Conservation (phyloP, 768 basidiomycete species). For the Rhizopogon vinicolor region DNA sequence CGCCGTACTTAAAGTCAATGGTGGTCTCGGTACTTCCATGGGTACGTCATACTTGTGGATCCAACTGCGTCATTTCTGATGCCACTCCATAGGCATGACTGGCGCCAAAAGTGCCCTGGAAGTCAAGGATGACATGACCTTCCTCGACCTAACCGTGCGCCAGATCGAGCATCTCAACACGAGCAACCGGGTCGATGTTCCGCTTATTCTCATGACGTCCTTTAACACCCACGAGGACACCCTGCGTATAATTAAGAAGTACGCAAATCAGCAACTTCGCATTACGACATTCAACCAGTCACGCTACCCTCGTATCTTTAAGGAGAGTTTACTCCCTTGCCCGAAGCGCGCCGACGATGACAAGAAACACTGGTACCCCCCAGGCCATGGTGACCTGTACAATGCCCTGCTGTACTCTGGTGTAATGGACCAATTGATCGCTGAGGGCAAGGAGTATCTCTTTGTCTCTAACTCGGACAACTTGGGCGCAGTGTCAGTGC, state of each 20-base stretch:
- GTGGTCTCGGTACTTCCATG: conserved; percentile 68
- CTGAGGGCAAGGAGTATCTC: conserved; percentile 72
- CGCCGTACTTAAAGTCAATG: conserved; percentile 77
- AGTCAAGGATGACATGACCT: conserved; percentile 69
- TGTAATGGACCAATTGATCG: conserved; percentile 65
- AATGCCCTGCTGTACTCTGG: conserved; percentile 69
- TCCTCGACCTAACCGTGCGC: conserved; percentile 61
- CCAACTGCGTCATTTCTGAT: conserved; percentile 2
- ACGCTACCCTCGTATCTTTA: conserved; percentile 68
- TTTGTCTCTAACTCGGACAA: conserved; percentile 80
- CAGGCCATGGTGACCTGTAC: conserved; percentile 74
- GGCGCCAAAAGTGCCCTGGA: conserved; percentile 72
- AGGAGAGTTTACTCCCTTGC: conserved; percentile 62
- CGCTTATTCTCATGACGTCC: conserved; percentile 78
- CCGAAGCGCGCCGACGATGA: conserved; percentile 53
- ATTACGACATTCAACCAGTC: conserved; percentile 72
- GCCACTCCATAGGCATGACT: conserved; percentile 37
- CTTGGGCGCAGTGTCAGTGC: conserved; percentile 56
- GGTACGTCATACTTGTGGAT: conserved; percentile 23
- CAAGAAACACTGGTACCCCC: conserved; percentile 74
- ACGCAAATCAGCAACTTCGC: conserved; percentile 73
- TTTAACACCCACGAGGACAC: conserved; percentile 82
- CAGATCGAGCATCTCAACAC: conserved; percentile 71
- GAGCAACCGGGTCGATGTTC: conserved; percentile 58
- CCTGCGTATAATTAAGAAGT: conserved; percentile 74